phyloP scores from a whole-genome alignment of 768 basidiomycete species.

The Hygrocybe coccinea region DNA sequence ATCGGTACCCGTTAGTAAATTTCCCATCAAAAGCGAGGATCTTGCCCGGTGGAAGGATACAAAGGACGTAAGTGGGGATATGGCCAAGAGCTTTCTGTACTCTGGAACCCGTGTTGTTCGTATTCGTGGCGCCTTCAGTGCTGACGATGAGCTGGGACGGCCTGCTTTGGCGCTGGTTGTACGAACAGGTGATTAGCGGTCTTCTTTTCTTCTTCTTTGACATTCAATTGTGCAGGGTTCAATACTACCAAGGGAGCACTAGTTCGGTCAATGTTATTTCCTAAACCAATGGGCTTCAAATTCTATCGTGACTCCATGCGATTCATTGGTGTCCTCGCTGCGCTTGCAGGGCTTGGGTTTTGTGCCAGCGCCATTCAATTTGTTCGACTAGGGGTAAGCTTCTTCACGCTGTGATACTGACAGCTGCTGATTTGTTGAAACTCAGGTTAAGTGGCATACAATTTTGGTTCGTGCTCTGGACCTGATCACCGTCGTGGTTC shows the following conservation, averaged over 20 bases:
- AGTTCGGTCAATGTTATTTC: conserved; percentile 95
- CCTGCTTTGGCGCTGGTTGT: conserved; percentile 81
- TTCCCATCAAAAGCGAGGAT: conserved; percentile 75
- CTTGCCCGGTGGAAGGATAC: conserved; percentile 64
- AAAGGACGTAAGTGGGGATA: conserved; percentile 64
- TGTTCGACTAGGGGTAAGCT: conserved; percentile 75
- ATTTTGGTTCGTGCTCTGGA: conserved; percentile 91
- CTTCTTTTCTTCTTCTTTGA: neutral
- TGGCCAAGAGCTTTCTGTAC: conserved; percentile 81
- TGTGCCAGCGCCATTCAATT: conserved; percentile 90
- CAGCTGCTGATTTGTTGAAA: neutral
- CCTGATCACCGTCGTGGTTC: conserved; percentile 94
- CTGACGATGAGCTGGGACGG: conserved; percentile 47
- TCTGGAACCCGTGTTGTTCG: conserved; percentile 88
- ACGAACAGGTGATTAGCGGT: conserved; percentile 60
- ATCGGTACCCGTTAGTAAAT: conserved; percentile 93
- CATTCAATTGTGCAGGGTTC: conserved; percentile 53
- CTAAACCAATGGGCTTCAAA: conserved; percentile 97
- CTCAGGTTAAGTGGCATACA: conserved; percentile 80
- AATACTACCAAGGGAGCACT: conserved; percentile 97
- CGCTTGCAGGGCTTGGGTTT: conserved; percentile 90
- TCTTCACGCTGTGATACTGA: neutral
- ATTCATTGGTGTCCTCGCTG: conserved; percentile 87
- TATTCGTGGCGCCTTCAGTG: conserved; percentile 57
- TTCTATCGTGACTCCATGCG: conserved; percentile 90